Evolutionary conservation across 2,329 filamentous ascomycete genomes (phyloP), one percentile per base, ranked within the genome.

Genomic region (Raffaelea albimanens): DNA sequence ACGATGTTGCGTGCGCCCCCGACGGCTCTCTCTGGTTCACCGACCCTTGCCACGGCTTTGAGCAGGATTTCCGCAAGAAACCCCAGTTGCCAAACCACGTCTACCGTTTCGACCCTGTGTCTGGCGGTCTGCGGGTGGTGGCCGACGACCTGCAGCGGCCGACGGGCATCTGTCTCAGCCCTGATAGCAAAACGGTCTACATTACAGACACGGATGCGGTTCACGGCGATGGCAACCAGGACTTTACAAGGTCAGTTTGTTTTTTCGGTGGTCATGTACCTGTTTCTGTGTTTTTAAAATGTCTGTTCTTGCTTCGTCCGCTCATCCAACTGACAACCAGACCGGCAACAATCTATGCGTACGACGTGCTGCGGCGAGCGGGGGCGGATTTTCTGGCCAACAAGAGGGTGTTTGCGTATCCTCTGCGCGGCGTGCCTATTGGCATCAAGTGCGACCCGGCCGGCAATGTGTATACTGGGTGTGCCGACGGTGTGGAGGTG

Each of bases 381-480:
- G 63, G 56, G 2, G 59, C 65, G 2, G 64, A 64, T 0, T 72
- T 71, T 45, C 59, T 78, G 11, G 54, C 56, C 1, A 76, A 77
- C 55, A 67, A 67, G 43, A 69, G 73, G 21, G 56, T 77, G 0
- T 80, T 81, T 53, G 69, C 75, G 1, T 72, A 69, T 51, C 67
- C 69, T 1, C 63, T 67, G 31, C 59, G 60, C 0, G 73, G 73
- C 0, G 63, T 70, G 5, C 73, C 76, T 0, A 63, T 55, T 50
- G 64, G 61, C 23, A 63, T 74, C 40, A 59, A 61, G 36, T 71
- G 67, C 46, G 70, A 73, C 51, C 40, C 48, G 1, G 45, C 55
- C 5, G 71, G 70, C 2, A 71, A 72, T 50, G 65, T 76, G 1
- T 75, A 70, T 52, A 62, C 66, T 36, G 70, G 68, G 0, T 71